Percentiles rank a stretch among this genome's conserved stretches.
Conservation (phyloP, 2,329 filamentous ascomycete species). For the Zymoseptoria crescenta region DNA sequence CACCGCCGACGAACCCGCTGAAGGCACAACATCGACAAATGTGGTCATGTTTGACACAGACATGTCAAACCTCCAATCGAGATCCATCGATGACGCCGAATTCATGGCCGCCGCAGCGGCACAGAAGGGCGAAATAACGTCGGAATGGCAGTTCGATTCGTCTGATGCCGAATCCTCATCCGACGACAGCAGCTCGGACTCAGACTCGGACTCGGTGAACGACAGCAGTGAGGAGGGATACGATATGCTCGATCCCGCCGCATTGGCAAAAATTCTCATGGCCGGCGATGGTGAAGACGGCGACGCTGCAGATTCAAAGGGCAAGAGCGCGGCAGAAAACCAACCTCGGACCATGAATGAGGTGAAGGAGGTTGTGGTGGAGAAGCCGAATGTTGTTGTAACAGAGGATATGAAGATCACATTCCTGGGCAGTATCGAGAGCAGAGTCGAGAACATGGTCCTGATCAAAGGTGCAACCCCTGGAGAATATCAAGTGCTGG, state of each 20-base stretch:
- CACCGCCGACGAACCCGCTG: not conserved
- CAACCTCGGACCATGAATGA: slow-evolving; percentile 77
- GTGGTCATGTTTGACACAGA: slow-evolving; percentile 6
- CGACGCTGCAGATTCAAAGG: slow-evolving; percentile 57
- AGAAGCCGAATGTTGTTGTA: slow-evolving; percentile 69
- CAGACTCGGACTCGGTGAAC: slow-evolving; percentile 34
- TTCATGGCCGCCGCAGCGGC: slow-evolving; percentile 39
- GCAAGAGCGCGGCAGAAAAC: slow-evolving; percentile 34
- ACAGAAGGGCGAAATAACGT: slow-evolving; percentile 46
- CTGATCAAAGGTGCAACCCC: slow-evolving; percentile 71
- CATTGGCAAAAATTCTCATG: slow-evolving; percentile 80
- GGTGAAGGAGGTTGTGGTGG: slow-evolving; percentile 38
- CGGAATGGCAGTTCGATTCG: slow-evolving; percentile 72
- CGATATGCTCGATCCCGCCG: slow-evolving; percentile 68
- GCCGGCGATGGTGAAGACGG: slow-evolving; percentile 71
- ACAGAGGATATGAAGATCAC: slow-evolving; percentile 69
- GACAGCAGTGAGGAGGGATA: slow-evolving; percentile 57
- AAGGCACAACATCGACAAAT: not conserved
- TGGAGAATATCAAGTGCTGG: slow-evolving; percentile 77
- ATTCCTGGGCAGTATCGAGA: slow-evolving; percentile 66
- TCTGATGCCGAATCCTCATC: slow-evolving; percentile 55
- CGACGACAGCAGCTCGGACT: slow-evolving; percentile 36
- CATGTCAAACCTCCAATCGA: slow-evolving; percentile 5
- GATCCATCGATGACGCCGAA: slow-evolving; percentile 32
- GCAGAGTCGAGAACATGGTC: slow-evolving; percentile 68